A percentile compares a stretch with the other conserved stretches of the same genome.
Conservation (phyloP, 257 asterid species). For the Primulina huaijiensis region DNA sequence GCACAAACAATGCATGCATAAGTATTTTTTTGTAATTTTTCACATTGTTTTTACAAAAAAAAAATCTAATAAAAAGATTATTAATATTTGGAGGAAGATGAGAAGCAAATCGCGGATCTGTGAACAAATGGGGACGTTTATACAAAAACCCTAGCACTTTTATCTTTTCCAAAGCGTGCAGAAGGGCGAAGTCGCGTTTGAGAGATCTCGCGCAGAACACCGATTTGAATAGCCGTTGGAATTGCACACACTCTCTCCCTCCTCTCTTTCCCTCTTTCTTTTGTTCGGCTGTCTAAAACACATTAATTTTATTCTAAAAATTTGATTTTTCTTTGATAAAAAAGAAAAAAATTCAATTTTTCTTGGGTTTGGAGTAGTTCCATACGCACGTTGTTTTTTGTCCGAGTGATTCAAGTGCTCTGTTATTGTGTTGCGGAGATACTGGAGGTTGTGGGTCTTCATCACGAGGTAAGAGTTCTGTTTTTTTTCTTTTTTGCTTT, state of each 20-base stretch:
- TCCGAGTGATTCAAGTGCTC: constrained; percentile 18
- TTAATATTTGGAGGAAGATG: neutral
- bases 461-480: constrained; percentile 20
- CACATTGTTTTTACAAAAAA: too few species aligned
- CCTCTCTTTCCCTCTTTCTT: constrained; percentile 31
- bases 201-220: constrained; percentile 23
- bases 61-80: too few species aligned
- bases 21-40: too few species aligned
- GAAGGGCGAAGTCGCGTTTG: constrained; percentile 40
- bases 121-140: constrained; percentile 23
- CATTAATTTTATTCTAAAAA: neutral
- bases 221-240: constrained; percentile 36
- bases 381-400: neutral
- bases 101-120: constrained; percentile 18
- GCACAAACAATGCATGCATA: too few species aligned
- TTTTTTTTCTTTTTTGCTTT: too few species aligned
- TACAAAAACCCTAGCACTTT: constrained; percentile 39
- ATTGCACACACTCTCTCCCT: constrained; percentile 8
- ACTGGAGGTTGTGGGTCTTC: constrained; percentile 12
- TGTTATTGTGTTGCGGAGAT: neutral
- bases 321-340: too few species aligned
- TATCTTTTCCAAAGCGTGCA: constrained; percentile 30
- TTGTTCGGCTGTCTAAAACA: neutral
- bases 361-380: constrained; percentile 1
- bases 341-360: too few species aligned